Evolutionary conservation across 306 rosid genomes (phyloP).

Genomic region (Quercus wislizeni): DNA sequence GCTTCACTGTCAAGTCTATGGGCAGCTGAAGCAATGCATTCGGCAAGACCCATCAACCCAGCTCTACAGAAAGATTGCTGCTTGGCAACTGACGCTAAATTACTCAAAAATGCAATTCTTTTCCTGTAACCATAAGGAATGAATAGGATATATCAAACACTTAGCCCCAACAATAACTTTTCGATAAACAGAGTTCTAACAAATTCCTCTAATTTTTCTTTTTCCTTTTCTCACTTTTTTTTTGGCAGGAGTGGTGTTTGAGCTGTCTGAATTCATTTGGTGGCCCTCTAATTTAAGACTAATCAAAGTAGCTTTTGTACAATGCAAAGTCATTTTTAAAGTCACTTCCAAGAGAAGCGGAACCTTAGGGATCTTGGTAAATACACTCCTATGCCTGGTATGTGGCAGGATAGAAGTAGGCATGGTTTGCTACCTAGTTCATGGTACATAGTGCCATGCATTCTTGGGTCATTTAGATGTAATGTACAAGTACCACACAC

Average conservation of each 20-base stretch:
- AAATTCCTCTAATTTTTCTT: not conserved
- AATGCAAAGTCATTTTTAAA: not conserved
- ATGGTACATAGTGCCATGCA: no score
- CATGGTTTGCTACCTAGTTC: no score
- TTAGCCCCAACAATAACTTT: not conserved
- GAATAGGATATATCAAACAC: not conserved
- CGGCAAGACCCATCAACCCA: conserved; percentile 86
- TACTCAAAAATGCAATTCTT: conserved; percentile 53
- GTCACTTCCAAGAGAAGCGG: not conserved
- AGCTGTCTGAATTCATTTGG: not conserved
- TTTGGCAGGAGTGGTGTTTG: not conserved
- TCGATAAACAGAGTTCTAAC: not conserved
- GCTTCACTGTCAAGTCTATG: conserved; percentile 29
- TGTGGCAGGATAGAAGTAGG: not conserved
- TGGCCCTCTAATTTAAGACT: not conserved
- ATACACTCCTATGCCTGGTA: not conserved
- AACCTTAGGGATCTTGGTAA: not conserved
- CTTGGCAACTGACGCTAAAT: conserved; percentile 70
- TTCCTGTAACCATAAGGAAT: conserved; percentile 50
- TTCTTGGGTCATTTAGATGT: no score
- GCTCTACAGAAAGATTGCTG: conserved; percentile 74
- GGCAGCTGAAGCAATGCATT: conserved; percentile 89
- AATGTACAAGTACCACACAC: no score
- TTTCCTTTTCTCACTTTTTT: not conserved
- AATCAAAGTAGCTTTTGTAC: not conserved